Evolutionary conservation across 2,329 filamentous ascomycete genomes (phyloP), one percentile per base, ranked within the genome.

Genomic region (Rhexocercosporidium sp.): DNA sequence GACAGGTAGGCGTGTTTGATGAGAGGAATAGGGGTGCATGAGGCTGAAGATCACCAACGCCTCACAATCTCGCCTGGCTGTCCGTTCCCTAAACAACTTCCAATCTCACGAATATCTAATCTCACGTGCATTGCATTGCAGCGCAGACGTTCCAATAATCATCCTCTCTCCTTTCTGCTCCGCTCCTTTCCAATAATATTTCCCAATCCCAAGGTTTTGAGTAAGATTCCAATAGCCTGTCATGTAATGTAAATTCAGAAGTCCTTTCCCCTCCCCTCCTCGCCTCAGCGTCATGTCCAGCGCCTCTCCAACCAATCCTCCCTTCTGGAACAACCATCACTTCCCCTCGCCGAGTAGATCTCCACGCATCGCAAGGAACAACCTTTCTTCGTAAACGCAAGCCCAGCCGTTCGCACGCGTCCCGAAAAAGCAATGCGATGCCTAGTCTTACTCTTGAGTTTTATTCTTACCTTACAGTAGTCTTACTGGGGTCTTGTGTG

Each of bases 271-370:
- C 8, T 25, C 53, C 31, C 25, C 37, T 20, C 34, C 8, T 37
- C 47, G 5, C 12, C n/a, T 37, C 31, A 25, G 54, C n/a, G n/a
- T n/a, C n/a, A n/a, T n/a, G n/a, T n/a, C n/a, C n/a, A n/a, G n/a
- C 54, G 31, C 54, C 54, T 57, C 20, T 39, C 31, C 54, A 57
- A 41, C 34, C 54, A 57, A 57, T 39, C 20, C 34, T 57, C 9
- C 31, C 11, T 22, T 25, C 29, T 27, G 18, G 29, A 56, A 18
- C 27, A 56, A 39, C 34, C 34, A 12, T 16, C 14, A 44, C 39
- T 18, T 18, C 39, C 31, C 6, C n/a, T n/a, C n/a, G n/a, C n/a
- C n/a, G n/a, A n/a, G n/a, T 37, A 37, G 20, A 41, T 25, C 12
- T 18, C 14, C n/a, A n/a, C 54, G 41, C 8, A 37, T 37, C 31